Evolutionary conservation across 768 basidiomycete species (phyloP).

Genomic region (Serendipita indica): DNA sequence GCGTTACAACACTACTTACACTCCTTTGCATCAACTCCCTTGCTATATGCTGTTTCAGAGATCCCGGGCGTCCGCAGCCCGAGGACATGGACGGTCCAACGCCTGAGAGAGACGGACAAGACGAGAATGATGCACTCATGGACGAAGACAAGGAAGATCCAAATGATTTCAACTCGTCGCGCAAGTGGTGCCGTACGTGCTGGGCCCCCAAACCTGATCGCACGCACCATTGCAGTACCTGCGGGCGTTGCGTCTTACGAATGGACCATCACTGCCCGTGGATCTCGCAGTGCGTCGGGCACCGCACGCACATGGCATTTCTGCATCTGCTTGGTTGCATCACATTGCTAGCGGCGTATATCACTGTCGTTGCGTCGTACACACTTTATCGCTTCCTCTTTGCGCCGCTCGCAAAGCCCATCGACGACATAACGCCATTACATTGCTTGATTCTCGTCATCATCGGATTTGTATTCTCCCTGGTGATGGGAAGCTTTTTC

Average conservation of each 20-base stretch:
- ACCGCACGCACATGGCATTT: constrained; percentile 73
- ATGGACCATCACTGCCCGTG: constrained; percentile 87
- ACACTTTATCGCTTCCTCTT: constrained; percentile 52
- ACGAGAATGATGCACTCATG: constrained; percentile 10
- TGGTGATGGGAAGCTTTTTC: constrained; percentile 63
- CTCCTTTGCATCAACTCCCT: constrained; percentile 60
- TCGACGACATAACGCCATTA: constrained; percentile 48
- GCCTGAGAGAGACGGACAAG: background rate
- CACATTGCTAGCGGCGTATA: constrained; percentile 47
- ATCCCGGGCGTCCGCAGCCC: constrained; percentile 40
- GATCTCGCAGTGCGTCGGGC: constrained; percentile 64
- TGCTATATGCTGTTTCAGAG: constrained; percentile 53
- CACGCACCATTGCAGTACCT: constrained; percentile 61
- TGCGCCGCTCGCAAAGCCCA: constrained; percentile 31
- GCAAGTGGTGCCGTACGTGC: constrained; percentile 65
- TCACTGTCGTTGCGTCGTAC: constrained; percentile 35
- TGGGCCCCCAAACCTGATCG: constrained; percentile 70
- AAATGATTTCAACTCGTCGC: constrained; percentile 34
- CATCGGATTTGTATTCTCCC: constrained; percentile 39
- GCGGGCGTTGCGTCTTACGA: constrained; percentile 67
- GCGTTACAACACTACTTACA: constrained; percentile 46
- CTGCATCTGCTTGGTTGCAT: constrained; percentile 58
- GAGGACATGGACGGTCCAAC: constrained; percentile 18
- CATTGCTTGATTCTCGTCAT: constrained; percentile 57
- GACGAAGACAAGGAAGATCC: constrained; percentile 21